phyloP scores from a whole-genome alignment of 306 rosid species.

The Prunus mume region DNA sequence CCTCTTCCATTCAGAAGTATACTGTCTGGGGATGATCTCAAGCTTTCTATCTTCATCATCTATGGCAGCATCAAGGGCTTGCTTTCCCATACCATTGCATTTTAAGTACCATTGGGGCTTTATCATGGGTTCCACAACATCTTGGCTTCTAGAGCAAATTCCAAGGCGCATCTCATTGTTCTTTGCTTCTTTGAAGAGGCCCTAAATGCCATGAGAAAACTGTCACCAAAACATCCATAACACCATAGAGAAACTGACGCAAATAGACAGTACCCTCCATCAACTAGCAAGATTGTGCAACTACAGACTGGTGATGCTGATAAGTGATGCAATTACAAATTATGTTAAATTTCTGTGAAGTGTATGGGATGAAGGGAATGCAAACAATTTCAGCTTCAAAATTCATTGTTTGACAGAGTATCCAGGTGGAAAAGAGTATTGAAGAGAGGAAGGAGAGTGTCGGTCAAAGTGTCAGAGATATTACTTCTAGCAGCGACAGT shows the following conservation, averaged over 20 bases:
- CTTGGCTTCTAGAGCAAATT: constrained; percentile 86
- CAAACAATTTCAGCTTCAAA: background rate
- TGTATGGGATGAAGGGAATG: background rate
- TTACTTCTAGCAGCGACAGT: background rate
- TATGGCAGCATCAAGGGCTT: constrained; percentile 69
- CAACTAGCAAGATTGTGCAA: background rate
- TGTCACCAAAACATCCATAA: constrained; percentile 10
- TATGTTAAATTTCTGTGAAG: background rate
- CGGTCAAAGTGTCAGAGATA: background rate
- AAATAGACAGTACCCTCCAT: constrained; percentile 13
- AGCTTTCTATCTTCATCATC: constrained; percentile 53
- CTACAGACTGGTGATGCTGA: background rate
- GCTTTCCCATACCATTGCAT: constrained; percentile 63
- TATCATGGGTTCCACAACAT: constrained; percentile 91
- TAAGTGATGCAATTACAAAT: background rate
- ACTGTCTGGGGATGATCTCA: constrained; percentile 79
- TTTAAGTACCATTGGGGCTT: constrained; percentile 94
- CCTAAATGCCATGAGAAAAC: constrained; percentile 44
- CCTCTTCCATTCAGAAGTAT: constrained; percentile 92
- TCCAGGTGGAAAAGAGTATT: background rate
- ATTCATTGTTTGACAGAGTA: background rate
- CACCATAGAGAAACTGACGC: background rate
- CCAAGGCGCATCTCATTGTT: constrained; percentile 95
- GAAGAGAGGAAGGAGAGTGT: background rate
- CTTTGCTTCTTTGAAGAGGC: constrained; percentile 79